Evolutionary conservation across 805 yeast species (phyloP).

Genomic region (Kuraishia molischiana): DNA sequence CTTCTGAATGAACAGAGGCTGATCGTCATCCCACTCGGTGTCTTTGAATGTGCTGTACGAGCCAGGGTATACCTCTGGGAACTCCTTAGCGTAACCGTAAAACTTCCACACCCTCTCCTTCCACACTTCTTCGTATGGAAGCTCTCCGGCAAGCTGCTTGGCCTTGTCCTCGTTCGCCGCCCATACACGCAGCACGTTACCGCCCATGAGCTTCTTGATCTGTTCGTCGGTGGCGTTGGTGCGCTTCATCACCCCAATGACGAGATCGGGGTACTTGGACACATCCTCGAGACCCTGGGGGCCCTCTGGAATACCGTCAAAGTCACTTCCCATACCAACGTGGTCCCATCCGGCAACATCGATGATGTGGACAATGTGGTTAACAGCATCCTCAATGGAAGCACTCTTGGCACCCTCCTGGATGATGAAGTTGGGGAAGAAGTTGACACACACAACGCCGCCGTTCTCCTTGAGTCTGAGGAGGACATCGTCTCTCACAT

Average conservation of each 20-base stretch:
- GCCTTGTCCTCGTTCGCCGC: constrained; percentile 25
- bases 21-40: background rate
- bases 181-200: constrained; percentile 39
- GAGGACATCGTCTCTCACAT: constrained; percentile 39
- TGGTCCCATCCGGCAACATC: constrained; percentile 39
- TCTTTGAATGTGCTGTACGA: constrained; percentile 28
- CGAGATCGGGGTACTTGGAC: constrained; percentile 43
- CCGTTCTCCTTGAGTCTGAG: constrained; percentile 25
- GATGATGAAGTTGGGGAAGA: constrained; percentile 29
- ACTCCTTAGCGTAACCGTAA: constrained; percentile 20
- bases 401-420: constrained; percentile 9
- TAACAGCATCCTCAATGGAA: constrained; percentile 37
- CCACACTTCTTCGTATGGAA: constrained; percentile 28
- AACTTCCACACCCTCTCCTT: constrained; percentile 30
- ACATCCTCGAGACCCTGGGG: constrained; percentile 46
- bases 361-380: constrained; percentile 32
- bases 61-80: constrained; percentile 31
- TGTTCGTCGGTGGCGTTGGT: constrained; percentile 33
- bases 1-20: background rate
- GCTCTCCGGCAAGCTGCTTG: constrained; percentile 9
- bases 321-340: constrained; percentile 43
- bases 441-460: constrained; percentile 39
- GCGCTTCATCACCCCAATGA: constrained; percentile 19
- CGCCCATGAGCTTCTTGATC: constrained; percentile 32
- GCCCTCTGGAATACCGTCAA: constrained; percentile 39